Evolutionary conservation across 805 yeast species (phyloP).

Genomic region (Candida glaebosa): DNA sequence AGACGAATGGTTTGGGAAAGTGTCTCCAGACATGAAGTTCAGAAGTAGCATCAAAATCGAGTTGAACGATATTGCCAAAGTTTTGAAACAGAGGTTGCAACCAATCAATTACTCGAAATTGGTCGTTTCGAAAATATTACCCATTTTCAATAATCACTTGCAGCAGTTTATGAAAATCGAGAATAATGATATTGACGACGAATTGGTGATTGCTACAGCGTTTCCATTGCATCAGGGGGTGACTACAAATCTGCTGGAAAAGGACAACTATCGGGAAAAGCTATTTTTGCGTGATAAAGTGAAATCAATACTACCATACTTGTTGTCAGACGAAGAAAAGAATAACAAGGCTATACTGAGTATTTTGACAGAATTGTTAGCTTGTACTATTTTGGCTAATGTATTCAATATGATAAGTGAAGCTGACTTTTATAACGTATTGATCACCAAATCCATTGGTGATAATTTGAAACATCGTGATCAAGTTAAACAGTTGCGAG

Average conservation of each 20-base stretch:
- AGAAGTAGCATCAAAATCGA: slow-evolving; percentile 42
- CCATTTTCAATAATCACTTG: slow-evolving; percentile 65
- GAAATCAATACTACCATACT: slow-evolving; percentile 41
- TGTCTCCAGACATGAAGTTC: slow-evolving; percentile 32
- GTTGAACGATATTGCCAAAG: slow-evolving; percentile 38
- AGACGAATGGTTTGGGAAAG: slow-evolving; percentile 50
- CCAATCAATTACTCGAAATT: slow-evolving; percentile 53
- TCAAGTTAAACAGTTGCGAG: slow-evolving; percentile 69
- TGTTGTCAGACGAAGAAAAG: slow-evolving; percentile 48
- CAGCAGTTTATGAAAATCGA: slow-evolving; percentile 45
- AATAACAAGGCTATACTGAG: slow-evolving; percentile 45
- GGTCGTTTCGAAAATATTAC: slow-evolving; percentile 56
- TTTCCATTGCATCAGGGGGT: slow-evolving; percentile 59
- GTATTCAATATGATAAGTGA: slow-evolving; percentile 59
- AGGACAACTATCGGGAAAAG: slow-evolving; percentile 29
- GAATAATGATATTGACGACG: slow-evolving; percentile 25
- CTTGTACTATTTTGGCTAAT: slow-evolving; percentile 45
- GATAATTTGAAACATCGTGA: slow-evolving; percentile 66
- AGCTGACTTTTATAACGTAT: slow-evolving; percentile 73
- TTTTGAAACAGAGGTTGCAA: slow-evolving; percentile 40
- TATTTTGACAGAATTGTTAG: slow-evolving; percentile 60
- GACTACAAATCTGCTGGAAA: slow-evolving; percentile 25
- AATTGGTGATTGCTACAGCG: slow-evolving; percentile 36
- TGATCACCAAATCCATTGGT: slow-evolving; percentile 57
- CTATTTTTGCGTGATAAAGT: slow-evolving; percentile 46